phyloP scores from a whole-genome alignment of 1,139 yeast genomes.

The Sugiyamaella xylanicola region DNA sequence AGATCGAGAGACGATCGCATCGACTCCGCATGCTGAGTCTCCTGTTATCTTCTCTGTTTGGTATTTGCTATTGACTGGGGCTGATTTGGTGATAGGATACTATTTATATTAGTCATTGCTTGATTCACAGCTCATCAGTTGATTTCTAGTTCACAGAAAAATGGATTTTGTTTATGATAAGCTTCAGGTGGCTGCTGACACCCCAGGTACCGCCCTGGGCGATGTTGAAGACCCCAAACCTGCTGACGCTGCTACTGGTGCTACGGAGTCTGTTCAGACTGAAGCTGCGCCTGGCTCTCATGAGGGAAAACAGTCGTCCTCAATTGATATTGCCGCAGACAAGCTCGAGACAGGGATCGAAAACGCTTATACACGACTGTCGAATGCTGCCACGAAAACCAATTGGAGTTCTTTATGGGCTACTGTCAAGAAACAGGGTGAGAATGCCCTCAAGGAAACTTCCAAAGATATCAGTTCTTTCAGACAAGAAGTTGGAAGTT shows the following conservation, averaged over 20 bases:
- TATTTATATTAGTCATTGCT: too few relatives aligned
- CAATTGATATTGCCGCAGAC: slow-evolving; percentile 43
- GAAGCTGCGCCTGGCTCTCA: slow-evolving; percentile 13
- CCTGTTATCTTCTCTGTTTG: neutral
- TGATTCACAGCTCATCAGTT: too few relatives aligned
- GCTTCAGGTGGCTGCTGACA: slow-evolving; percentile 26
- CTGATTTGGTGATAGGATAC: too few relatives aligned
- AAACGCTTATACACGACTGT: slow-evolving; percentile 52
- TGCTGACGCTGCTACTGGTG: slow-evolving; percentile 9
- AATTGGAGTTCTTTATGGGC: slow-evolving; percentile 45
- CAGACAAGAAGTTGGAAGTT: slow-evolving; percentile 33
- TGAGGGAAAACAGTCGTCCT: slow-evolving; percentile 25
- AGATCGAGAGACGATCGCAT: neutral
- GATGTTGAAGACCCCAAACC: neutral
- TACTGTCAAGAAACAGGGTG: slow-evolving; percentile 43
- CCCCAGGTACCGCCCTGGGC: slow-evolving; percentile 10
- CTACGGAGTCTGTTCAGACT: slow-evolving; percentile 8
- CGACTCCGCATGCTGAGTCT: neutral
- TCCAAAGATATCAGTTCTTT: slow-evolving; percentile 39
- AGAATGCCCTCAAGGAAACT: slow-evolving; percentile 49
- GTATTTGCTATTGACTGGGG: neutral
- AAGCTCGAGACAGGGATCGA: slow-evolving; percentile 58
- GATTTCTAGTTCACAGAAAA: too few relatives aligned
- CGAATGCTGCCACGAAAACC: slow-evolving; percentile 31
- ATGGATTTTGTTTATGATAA: slow-evolving; percentile 37